These are phyloP conservation scores for Mimosa pudica DNA, from an alignment of 306 rosid species.

Conservation along the genomic window DNA sequence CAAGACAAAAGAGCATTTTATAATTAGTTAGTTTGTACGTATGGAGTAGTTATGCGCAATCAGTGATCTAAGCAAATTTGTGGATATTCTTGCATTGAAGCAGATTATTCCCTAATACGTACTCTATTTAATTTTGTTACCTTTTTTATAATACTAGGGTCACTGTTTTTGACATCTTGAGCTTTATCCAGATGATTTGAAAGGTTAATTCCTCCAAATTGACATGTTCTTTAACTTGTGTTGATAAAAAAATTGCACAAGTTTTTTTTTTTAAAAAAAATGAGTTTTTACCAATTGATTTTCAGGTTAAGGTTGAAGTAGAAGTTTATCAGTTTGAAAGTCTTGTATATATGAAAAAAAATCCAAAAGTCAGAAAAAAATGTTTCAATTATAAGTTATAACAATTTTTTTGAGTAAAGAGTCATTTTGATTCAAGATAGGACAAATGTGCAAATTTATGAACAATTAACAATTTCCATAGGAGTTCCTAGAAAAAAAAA, in stretches of 20 bases:
- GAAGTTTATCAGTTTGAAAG: no score
- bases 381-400: no score
- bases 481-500: no score
- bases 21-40: background rate
- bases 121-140: background rate
- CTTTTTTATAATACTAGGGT: background rate
- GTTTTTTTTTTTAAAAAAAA: background rate
- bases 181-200: background rate
- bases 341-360: no score
- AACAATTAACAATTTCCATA: no score
- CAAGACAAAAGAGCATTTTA: background rate
- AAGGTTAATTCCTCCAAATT: background rate
- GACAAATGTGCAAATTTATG: no score
- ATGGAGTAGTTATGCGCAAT: background rate
- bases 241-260: background rate
- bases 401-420: no score
- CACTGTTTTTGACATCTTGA: background rate
- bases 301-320: no score
- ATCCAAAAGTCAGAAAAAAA: no score
- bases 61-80: background rate
- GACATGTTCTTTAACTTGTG: background rate
- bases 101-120: background rate
- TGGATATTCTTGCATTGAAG: conserved; percentile 1
- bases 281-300: no score
- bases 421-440: no score